Evolutionary conservation across 2,329 filamentous ascomycete species (phyloP), one percentile per base, ranked within the genome.

Genomic region (Diaporthe citri): DNA sequence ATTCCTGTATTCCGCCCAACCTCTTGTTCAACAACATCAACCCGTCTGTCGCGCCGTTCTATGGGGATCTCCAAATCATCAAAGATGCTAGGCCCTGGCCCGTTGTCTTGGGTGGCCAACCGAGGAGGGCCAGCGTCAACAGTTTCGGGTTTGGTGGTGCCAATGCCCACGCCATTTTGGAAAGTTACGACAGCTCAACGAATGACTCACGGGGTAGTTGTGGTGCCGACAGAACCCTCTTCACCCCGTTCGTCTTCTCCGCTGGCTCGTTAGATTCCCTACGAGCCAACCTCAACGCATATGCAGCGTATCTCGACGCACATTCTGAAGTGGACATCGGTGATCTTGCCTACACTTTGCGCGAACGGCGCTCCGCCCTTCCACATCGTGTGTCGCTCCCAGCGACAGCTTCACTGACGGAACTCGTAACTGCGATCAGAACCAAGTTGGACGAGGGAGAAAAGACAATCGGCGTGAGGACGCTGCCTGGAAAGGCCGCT

Each of bases 1-100:
- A 85, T 22, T 79, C 77, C 1, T 74, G 69, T 0, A 74, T 86
- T 2, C 82, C 83, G 1, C 84, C 84, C 4, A 85, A 85, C 52
- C 78, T 83, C 1, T 80, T 82, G 13, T 81, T 86, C 66, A 75
- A 83, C 7, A 78, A 75, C 0, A 76, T 84, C 8, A 85, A 83
- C 69, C 82, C 82, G 0, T 76, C 74, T 12, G 79, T 87, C 0
- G 72, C 78, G 9, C 81, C 79, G 0, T 81, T 78, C 41, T 82
- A 80, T 52, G 69, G 55, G 2, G 72, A 77, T 39, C 78, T 83
- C 10, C 52, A 82, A 52, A 76, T 75, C 22, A 28, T 48, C 6
- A 73, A 15, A 8, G 25, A 22, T 20, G 36, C 70, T 1, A 56
- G 3, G 22, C 25, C 46, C 3, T 75, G 74, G 74, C 74, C 74